Percentiles rank a stretch among this genome's conserved stretches.
Conservation (phyloP, 2,329 filamentous ascomycete species). For the Colletotrichum zoysiae region DNA sequence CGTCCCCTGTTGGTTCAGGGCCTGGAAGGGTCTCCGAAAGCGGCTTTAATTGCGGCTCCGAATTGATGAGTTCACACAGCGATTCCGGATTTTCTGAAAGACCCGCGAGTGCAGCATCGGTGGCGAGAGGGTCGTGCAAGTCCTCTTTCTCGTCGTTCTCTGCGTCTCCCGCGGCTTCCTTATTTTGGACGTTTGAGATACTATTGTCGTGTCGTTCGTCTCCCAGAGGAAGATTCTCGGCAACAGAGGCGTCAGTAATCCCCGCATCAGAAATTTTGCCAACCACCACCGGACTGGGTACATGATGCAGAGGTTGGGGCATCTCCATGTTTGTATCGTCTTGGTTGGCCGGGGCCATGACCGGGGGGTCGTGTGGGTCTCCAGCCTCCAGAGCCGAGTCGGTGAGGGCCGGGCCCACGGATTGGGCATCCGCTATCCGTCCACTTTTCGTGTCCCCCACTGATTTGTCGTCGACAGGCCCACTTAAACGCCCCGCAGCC, state of each 20-base stretch:
- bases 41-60: constrained; percentile 36
- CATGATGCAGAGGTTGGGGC: constrained; percentile 37
- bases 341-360: constrained; percentile 38
- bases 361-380: constrained; percentile 39
- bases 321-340: constrained; percentile 41
- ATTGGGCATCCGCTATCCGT: constrained; percentile 41
- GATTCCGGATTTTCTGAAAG: constrained; percentile 29
- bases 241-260: constrained; percentile 30
- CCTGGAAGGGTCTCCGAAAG: constrained; percentile 25
- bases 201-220: constrained; percentile 48
- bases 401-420: constrained; percentile 42
- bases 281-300: constrained; percentile 29
- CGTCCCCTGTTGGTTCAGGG: constrained; percentile 29
- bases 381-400: constrained; percentile 42
- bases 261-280: constrained; percentile 40
- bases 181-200: constrained; percentile 44
- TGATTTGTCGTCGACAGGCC: constrained; percentile 36
- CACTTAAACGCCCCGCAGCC: constrained; percentile 32
- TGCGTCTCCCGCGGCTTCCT: constrained; percentile 44
- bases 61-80: constrained; percentile 28
- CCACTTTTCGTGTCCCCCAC: constrained; percentile 40
- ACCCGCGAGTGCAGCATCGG: constrained; percentile 31
- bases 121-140: constrained; percentile 4
- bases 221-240: constrained; percentile 35
- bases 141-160: constrained; percentile 48